Base-by-base conservation (phyloP, 306 rosid genomes). In the Canavalia ensiformis region DNA sequence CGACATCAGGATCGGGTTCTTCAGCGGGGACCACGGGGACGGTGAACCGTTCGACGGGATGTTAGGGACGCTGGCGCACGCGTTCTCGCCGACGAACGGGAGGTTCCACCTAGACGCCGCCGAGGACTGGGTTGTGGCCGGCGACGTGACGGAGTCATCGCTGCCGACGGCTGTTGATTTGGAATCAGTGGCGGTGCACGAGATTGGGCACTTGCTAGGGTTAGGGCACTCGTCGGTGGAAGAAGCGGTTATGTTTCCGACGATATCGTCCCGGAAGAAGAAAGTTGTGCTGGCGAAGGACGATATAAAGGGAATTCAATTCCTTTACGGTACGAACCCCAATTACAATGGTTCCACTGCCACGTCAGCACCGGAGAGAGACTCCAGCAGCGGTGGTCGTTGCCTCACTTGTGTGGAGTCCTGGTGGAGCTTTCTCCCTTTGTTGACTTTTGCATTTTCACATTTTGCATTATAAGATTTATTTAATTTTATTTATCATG, bases 151-250 rank as follows among this genome's bases (percentile, higher is more conserved):
- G 65, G 7, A 46, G 49, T 67, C 90, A 34, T 30, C 91, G 6
- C 6, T 80, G n/a, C 0, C 74, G 34, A 62, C 91, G 6, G 90
- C 97, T 41, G 62, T 90, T 9, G 95, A 90, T 45, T 35, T 92
- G 46, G 97, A 92, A 47, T 92, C 97, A 6, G 97, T 90, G 51
- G 95, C 93, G 29, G 93, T 92, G 6, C 97, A 92, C 77, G 97
- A 92, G 86, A 92, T 92, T 7, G 97, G 97, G 0, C 97, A 92
- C 46, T 6, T 92, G 68, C 65, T 92, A 7, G 97, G 97, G 51
- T 63, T 92, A 18, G 97, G 95, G 0, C 97, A 92, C 49, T 83
- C 95, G 0, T 92, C 97, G 1, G 86, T 67, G 28, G 80, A 82
- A 71, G 91, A 88, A 0, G 68, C 95, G 65, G 91, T 92, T 31